These are phyloP conservation scores for Boletus mariae DNA, from an alignment of 1,284 basidiomycete genomes.

Conservation along the genomic window DNA sequence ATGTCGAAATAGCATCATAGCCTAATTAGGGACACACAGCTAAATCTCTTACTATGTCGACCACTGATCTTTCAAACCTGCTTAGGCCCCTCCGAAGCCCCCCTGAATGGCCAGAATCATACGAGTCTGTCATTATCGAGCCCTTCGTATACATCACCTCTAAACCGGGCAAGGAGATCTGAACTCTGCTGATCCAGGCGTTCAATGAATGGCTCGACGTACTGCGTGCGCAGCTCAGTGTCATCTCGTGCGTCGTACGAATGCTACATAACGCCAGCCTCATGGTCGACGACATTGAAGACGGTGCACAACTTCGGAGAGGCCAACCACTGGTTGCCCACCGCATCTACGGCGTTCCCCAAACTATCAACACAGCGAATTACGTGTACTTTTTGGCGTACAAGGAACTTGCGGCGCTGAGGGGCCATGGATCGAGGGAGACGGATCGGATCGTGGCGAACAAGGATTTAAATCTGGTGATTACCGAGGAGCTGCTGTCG, in stretches of 20 bases:
- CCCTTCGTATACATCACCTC: slow-evolving; percentile 86
- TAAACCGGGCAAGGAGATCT: slow-evolving; percentile 92
- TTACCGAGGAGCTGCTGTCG: slow-evolving; percentile 83
- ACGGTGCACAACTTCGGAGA: slow-evolving; percentile 86
- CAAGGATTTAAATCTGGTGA: slow-evolving; percentile 60
- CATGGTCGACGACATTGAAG: slow-evolving; percentile 98
- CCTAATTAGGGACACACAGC: neutral
- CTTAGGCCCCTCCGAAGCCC: slow-evolving; percentile 22
- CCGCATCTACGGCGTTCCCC: slow-evolving; percentile 93
- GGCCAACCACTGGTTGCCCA: slow-evolving; percentile 85
- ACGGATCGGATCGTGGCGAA: slow-evolving; percentile 33
- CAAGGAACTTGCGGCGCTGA: slow-evolving; percentile 68
- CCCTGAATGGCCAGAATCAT: slow-evolving; percentile 24
- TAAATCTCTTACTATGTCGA: slow-evolving; percentile 16
- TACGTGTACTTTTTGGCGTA: slow-evolving; percentile 94
- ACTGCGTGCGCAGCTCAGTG: slow-evolving; percentile 62
- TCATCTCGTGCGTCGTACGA: slow-evolving; percentile 80
- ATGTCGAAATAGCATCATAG: neutral
- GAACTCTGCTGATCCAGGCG: slow-evolving; percentile 85
- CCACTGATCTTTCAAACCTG: slow-evolving; percentile 16
- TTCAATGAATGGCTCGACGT: slow-evolving; percentile 95
- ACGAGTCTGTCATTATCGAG: slow-evolving; percentile 64
- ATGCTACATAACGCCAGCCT: slow-evolving; percentile 96
- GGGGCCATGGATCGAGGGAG: slow-evolving; percentile 28
- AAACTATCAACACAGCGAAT: slow-evolving; percentile 97